Conservation (phyloP, 768 basidiomycete genomes). For the Lactarius hatsudake region DNA sequence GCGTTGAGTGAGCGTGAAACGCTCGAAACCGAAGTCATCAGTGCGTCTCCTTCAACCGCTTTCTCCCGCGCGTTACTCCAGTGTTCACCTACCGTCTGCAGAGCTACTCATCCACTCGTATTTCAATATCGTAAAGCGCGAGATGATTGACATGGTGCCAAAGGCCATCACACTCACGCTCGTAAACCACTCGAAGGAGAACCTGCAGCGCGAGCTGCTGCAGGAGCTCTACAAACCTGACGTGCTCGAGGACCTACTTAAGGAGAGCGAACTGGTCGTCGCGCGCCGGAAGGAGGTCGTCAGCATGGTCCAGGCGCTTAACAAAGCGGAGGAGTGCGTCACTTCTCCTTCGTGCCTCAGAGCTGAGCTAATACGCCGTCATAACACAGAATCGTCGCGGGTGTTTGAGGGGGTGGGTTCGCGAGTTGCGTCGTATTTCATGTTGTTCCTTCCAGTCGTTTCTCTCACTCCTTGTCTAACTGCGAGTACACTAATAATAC, state of each 20-base stretch:
- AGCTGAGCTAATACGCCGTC: conserved; percentile 21
- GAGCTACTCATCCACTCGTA: conserved; percentile 96
- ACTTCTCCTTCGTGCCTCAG: conserved; percentile 6
- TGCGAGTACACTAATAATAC: conserved; percentile 29
- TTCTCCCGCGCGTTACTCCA: background rate
- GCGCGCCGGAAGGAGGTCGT: conserved; percentile 91
- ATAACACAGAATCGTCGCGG: conserved; percentile 55
- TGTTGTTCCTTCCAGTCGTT: conserved; percentile 8
- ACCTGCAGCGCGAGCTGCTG: conserved; percentile 88
- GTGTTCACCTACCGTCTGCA: conserved; percentile 33
- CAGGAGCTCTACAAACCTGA: conserved; percentile 98
- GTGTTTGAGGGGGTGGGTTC: conserved; percentile 39
- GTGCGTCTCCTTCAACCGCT: conserved; percentile 48
- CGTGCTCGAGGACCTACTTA: conserved; percentile 89
- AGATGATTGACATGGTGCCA: conserved; percentile 99
- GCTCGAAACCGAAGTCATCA: conserved; percentile 99
- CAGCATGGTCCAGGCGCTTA: conserved; percentile 89
- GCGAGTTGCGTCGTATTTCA: background rate
- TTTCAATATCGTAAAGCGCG: conserved; percentile 97
- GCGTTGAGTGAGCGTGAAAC: conserved; percentile 92
- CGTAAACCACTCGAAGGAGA: conserved; percentile 91
- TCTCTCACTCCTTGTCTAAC: conserved; percentile 18
- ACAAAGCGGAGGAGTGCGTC: conserved; percentile 93
- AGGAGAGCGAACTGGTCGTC: conserved; percentile 90
- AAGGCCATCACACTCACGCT: conserved; percentile 92